Evolutionary conservation across 2,329 filamentous ascomycete species (phyloP), one percentile per base, ranked within the genome.

Genomic region (Stagonosporopsis cucurbitacearum): DNA sequence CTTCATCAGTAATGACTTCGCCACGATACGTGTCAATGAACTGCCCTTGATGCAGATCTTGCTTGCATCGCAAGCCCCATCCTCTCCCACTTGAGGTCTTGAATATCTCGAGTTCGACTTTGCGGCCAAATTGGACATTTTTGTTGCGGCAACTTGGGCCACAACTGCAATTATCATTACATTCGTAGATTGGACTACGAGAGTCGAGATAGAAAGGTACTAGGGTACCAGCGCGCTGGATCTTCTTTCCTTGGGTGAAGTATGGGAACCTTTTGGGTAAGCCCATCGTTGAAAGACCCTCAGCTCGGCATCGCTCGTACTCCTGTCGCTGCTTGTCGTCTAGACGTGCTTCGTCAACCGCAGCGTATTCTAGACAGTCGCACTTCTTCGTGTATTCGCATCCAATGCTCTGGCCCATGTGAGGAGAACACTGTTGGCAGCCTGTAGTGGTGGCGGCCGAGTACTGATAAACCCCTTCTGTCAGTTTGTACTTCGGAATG

Each of bases 1-100:
- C 80, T 0, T 67, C 70, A 36, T 78, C 75, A 0, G 79, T 82
- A 44, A 82, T 79, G 19, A 82, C 72, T 55, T 82, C 80, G 12
- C 91, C 91, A 7, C 92, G 81, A 67, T 95, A 96, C 7, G 84
- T 84, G 69, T 94, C 91, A 36, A 96, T 85, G 65, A 92, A 95
- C 62, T 93, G 89, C 2, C 91, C 91, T 60, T 82, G 81, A 50
- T 83, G 82, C 2, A 96, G 83, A 19, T 86, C 79, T 2, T 87
- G 79, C 4, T 82, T 82, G 57, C 86, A 88, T 7, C 86, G 82
- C 0, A 96, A 84, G 28, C 88, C 91, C 91, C 90, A 96, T 30
- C 91, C 91, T 41, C 90, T 85, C n/a, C 87, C 81, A 2, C 70
- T 63, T 0, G 33, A 33, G 0, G 91, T 94, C 50, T 87, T 86